Conservation (phyloP, 1,139 yeast species). For the Tardiomyces depauwii region DNA sequence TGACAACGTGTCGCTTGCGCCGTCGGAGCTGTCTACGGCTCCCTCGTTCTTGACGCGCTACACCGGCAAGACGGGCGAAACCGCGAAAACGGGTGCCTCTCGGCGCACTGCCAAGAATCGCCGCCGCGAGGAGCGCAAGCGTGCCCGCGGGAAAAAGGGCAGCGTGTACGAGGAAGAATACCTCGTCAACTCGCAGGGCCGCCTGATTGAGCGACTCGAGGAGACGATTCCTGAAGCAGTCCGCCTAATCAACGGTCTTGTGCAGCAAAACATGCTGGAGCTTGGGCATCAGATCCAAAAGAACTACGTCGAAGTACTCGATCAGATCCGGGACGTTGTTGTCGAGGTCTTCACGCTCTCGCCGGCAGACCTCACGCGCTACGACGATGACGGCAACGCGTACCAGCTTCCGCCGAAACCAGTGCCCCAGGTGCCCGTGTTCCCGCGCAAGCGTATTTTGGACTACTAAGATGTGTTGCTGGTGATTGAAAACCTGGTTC, state of each 20-base stretch:
- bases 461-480: background rate
- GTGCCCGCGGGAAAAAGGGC: constrained; percentile 95
- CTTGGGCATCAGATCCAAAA: constrained; percentile 79
- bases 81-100: constrained; percentile 94
- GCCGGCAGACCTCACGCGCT: constrained; percentile 77
- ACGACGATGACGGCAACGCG: constrained; percentile 79
- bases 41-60: constrained; percentile 91
- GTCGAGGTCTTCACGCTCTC: constrained; percentile 66
- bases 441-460: background rate
- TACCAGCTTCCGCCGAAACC: constrained; percentile 27
- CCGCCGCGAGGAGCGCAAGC: constrained; percentile 91
- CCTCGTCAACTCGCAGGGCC: constrained; percentile 74
- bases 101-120: constrained; percentile 84
- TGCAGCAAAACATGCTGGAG: constrained; percentile 60
- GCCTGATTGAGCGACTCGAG: constrained; percentile 73
- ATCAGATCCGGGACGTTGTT: constrained; percentile 44
- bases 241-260: constrained; percentile 60
- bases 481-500: background rate
- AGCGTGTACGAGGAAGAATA: constrained; percentile 96
- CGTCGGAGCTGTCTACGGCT: constrained; percentile 85
- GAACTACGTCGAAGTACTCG: constrained; percentile 48
- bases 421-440: constrained; percentile 21
- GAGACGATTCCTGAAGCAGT: constrained; percentile 67
- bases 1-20: constrained; percentile 90
- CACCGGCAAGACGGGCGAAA: constrained; percentile 91